Base-by-base conservation (phyloP, 305 asterid genomes). In the Coffea humblotiana region DNA sequence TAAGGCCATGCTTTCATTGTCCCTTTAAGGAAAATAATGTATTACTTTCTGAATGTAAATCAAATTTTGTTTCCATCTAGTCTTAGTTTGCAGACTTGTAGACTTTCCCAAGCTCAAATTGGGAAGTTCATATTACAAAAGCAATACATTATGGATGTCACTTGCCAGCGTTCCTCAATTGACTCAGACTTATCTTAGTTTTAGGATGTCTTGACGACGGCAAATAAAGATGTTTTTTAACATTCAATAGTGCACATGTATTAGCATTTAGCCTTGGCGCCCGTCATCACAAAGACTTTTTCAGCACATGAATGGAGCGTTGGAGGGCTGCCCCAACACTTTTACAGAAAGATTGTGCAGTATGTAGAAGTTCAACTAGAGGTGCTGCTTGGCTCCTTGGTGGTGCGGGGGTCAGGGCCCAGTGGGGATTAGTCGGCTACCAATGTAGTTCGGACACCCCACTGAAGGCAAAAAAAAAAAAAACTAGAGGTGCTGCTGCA, bases 151-250 rank as follows among this genome's bases (percentile, higher is more conserved):
- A 63, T 25, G 25, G 37, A 11, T 25, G 35, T 1, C 35, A 60
- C 43, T 5, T 40, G 27, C 15, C 32, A 64, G 35, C 13, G 29
- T 27, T 25, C 40, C 69, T 25, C 69, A 1, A 64, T 37, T 13
- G 29, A 25, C 69, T 64, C 19, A 9, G 16, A 63, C 68, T n/a
- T 63, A 25, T 11, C 69, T 27, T 8, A 25, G 25, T 11, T 10
- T 25, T 2, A 64, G 68, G 69, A 64, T 64, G 27, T 64, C 69
- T 64, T 27, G 13, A 12, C 69, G 8, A 63, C 9, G 68, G 35
- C 35, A n/a, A n/a, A 35, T 3, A n/a, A 61, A n/a, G 35, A 25
- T 25, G 0, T 3, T 40, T 11, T 0, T 25, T 0, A 0, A 27
- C 19, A 12, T 3, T 11, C 40, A 40, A 25, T 25, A 64, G 32